A percentile compares a stretch with the other conserved stretches of the same genome.
phyloP scores from a whole-genome alignment of 164 flowering plant species.

The Hamamelis virginiana region DNA sequence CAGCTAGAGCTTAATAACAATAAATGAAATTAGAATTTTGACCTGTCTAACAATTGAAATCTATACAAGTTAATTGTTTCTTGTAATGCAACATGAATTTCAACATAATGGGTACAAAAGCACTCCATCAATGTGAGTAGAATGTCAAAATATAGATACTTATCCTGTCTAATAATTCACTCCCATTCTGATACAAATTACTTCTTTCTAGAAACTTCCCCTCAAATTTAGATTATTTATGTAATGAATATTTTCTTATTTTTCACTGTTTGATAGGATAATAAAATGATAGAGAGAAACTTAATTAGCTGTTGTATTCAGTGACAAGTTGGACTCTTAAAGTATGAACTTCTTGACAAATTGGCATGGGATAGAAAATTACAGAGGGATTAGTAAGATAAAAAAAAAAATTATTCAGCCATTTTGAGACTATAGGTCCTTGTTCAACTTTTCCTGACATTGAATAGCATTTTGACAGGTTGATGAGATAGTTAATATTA shows the following conservation, averaged over 20 bases:
- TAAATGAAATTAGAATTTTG: no score
- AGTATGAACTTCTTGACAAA: no score
- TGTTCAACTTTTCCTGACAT: background rate
- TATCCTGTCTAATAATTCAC: background rate
- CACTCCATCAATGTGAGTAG: background rate
- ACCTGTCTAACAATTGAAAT: no score
- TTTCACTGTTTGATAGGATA: background rate
- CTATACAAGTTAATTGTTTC: no score
- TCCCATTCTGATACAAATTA: background rate
- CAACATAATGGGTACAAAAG: background rate
- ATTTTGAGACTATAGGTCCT: background rate
- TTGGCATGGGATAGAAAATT: no score
- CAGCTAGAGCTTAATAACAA: no score
- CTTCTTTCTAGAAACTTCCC: background rate
- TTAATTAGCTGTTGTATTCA: no score
- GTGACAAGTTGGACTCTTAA: no score
- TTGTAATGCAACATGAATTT: background rate
- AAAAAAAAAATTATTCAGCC: background rate
- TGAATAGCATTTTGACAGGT: conserved; percentile 46
- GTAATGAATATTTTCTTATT: background rate
- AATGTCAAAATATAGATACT: background rate
- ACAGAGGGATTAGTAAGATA: background rate
- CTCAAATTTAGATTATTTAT: background rate
- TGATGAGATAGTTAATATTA: conserved; percentile 83
- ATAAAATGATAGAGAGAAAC: no score